Base-by-base conservation (phyloP, 805 yeast species). In the Candida patagonica region DNA sequence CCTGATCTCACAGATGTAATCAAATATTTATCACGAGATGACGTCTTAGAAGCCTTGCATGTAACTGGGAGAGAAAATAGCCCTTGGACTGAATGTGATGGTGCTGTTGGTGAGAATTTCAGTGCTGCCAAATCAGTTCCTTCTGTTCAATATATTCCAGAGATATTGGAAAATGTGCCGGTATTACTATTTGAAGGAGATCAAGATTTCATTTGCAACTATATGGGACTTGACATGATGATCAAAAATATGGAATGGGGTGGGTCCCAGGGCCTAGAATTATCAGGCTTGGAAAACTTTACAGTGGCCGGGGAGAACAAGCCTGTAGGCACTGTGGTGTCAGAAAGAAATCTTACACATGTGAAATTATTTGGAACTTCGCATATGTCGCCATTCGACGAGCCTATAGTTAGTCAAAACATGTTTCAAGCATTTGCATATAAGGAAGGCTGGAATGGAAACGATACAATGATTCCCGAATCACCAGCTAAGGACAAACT, bases 301-400 rank as follows among this genome's bases (percentile, higher is more conserved):
- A 63, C 62, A 27, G 58, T 68, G n/a, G 64, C 64, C 4, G 70
- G 52, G 43, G 37, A 20, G 6, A 20, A 23, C 4, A 50, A 47
- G n/a, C 34, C 49, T 1, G 68, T 67, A 1, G 80, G 80, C 4
- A 43, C 51, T 16, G 57, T 69, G 32, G 60, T 57, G 71, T 75
- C 44, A 50, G 88, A 78, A 35, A 68, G 84, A 46, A 84, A 85
- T 53, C 65, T 89, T 52, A 80, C 95, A 0, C 81, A 80, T 56
- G 76, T 83, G 24, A 74, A 76, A 42, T 74, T 89, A 1, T 73
- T 62, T 56, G 74, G 84, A 50, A 76, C 95, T 0, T 80, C 95
- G 3, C 97, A 92, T 56, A 89, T 92, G 97, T 92, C 87, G 20
- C 95, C 97, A 1, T 79, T 73, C 48, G 96, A 88, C 56, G 62